Evolutionary conservation across 352 stramenopile species (phyloP).

Genomic region (Phytophthora litchii): DNA sequence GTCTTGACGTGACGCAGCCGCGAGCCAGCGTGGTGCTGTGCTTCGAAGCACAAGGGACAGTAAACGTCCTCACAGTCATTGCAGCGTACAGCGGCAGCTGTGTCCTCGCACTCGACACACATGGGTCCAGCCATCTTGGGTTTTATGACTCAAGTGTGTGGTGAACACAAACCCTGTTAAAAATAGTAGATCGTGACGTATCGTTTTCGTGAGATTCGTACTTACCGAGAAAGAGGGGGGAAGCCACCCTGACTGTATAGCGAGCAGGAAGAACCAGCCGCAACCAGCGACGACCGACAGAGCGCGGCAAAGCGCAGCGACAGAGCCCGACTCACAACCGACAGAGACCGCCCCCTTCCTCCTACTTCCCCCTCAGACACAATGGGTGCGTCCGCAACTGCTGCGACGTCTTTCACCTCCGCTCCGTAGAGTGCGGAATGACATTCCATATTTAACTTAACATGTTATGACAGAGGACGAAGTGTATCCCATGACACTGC

Average conservation of each 20-base stretch:
- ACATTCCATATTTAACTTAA: constrained; percentile 15
- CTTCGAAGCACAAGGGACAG: constrained; percentile 78
- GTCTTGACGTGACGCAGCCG: constrained; percentile 52
- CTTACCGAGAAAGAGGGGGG: constrained; percentile 8
- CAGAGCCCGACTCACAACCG: constrained; percentile 12
- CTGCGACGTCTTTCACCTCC: no score
- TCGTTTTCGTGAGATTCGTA: constrained; percentile 15
- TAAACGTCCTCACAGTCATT: constrained; percentile 74
- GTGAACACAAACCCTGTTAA: constrained; percentile 1
- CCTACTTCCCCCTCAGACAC: constrained; percentile 13
- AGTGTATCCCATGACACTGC: constrained; percentile 89
- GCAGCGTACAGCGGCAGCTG: constrained; percentile 68
- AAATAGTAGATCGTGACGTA: constrained; percentile 2
- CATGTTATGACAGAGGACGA: constrained; percentile 61
- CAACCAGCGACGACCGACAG: constrained; percentile 23
- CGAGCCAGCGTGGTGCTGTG: constrained; percentile 69
- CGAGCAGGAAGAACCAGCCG: constrained; percentile 22
- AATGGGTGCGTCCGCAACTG: constrained; percentile 23
- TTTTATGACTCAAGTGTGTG: background rate
- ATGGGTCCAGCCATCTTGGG: constrained; percentile 37
- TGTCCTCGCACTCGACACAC: constrained; percentile 90
- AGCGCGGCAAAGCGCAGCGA: constrained; percentile 21
- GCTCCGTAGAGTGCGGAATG: background rate
- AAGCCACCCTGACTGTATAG: constrained; percentile 9
- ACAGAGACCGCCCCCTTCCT: constrained; percentile 7